Percentiles rank a stretch among this genome's conserved stretches.
Evolutionary conservation across 257 asterid genomes (phyloP).

Genomic region (Nemophila menziesii): DNA sequence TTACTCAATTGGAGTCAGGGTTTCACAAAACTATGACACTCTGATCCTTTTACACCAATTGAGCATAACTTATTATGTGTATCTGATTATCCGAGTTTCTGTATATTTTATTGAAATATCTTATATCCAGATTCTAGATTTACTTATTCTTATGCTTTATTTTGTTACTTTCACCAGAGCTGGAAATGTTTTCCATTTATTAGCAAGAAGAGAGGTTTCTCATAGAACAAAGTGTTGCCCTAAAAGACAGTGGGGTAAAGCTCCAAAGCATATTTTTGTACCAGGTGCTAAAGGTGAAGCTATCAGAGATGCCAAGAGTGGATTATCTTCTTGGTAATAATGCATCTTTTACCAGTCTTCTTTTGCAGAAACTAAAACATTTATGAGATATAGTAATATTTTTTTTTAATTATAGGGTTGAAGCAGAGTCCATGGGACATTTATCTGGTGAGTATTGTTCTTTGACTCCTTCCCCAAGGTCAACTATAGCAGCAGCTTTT

Average conservation of each 20-base stretch:
- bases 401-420: constrained; percentile 10
- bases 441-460: constrained; percentile 13
- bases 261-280: neutral
- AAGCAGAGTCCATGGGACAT: constrained; percentile 7
- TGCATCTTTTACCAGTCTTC: neutral
- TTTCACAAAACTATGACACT: neutral
- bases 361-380: too few species aligned
- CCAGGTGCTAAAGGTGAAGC: constrained; percentile 5
- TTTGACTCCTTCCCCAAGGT: constrained; percentile 15
- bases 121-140: too few species aligned
- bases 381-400: neutral
- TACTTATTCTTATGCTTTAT: too few species aligned
- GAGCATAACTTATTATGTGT: neutral
- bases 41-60: too few species aligned
- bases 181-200: constrained; percentile 7
- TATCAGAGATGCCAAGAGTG: constrained; percentile 10
- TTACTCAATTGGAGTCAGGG: neutral
- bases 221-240: constrained; percentile 8
- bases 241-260: constrained; percentile 7
- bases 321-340: constrained; percentile 12
- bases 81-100: too few species aligned
- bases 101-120: too few species aligned
- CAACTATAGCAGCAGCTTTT: constrained; percentile 19
- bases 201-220: constrained; percentile 16
- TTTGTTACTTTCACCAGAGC: too few species aligned